Percentiles rank a stretch among this genome's conserved stretches.
Evolutionary conservation across 208 protist species (phyloP).

Genomic region (Leptomonas pyrrhocoris): DNA sequence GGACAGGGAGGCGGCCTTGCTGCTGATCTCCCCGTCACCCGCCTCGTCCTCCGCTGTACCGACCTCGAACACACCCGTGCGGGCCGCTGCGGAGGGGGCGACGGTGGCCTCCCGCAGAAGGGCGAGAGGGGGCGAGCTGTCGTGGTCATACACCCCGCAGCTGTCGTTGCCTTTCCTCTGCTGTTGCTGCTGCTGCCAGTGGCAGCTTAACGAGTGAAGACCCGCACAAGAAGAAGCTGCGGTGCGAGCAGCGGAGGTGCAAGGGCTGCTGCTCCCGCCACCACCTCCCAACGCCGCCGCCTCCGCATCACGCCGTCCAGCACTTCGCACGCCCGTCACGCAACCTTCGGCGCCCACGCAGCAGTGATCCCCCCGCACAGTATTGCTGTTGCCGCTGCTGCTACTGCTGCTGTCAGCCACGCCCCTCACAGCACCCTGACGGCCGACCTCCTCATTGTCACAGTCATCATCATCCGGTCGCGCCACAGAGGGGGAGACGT

Average conservation of each 20-base stretch:
- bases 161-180: background rate
- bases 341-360: too few species aligned
- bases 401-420: too few species aligned
- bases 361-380: too few species aligned
- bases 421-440: background rate
- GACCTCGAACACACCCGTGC: background rate
- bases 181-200: background rate
- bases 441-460: background rate
- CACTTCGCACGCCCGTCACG: background rate
- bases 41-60: background rate
- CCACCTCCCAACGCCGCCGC: background rate
- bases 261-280: background rate
- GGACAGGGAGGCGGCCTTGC: slow-evolving; percentile 11
- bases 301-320: background rate
- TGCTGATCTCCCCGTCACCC: background rate
- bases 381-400: too few species aligned
- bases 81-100: slow-evolving; percentile 4
- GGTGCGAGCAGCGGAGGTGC: slow-evolving; percentile 3
- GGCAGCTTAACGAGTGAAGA: too few species aligned
- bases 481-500: slow-evolving; percentile 37
- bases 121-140: slow-evolving; percentile 13
- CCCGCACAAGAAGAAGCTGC: background rate
- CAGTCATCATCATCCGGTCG: slow-evolving; percentile 27
- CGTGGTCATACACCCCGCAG: background rate
- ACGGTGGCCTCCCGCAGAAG: slow-evolving; percentile 16